Conservation (phyloP, 768 basidiomycete species). For the Cystofilobasidium macerans region DNA sequence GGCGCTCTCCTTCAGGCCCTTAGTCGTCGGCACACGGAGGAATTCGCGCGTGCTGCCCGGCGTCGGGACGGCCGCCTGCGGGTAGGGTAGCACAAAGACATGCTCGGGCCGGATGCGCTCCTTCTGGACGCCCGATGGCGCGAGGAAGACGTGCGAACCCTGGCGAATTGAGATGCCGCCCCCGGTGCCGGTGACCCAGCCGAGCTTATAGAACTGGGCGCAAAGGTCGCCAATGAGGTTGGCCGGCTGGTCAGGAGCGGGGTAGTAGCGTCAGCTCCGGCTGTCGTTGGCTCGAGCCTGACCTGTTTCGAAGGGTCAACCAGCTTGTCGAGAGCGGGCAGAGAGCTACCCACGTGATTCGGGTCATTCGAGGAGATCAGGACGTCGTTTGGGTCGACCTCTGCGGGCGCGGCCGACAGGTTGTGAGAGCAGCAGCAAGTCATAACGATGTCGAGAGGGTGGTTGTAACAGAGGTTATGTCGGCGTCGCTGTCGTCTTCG, state of each 20-base stretch:
- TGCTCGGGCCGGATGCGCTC: slow-evolving; percentile 71
- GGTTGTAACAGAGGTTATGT: too few relatives aligned
- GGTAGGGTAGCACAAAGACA: slow-evolving; percentile 77
- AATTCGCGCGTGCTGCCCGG: slow-evolving; percentile 62
- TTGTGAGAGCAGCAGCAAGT: not conserved
- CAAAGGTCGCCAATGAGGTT: slow-evolving; percentile 82
- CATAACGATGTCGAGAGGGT: too few relatives aligned
- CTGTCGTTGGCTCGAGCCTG: too few relatives aligned
- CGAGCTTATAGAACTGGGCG: slow-evolving; percentile 67
- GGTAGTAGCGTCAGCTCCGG: not conserved
- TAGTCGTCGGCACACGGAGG: slow-evolving; percentile 57
- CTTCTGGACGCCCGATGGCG: slow-evolving; percentile 83
- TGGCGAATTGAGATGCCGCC: slow-evolving; percentile 47
- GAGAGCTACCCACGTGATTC: slow-evolving; percentile 42
- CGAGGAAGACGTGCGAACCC: slow-evolving; percentile 69
- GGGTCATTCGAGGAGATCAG: slow-evolving; percentile 55
- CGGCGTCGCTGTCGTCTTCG: too few relatives aligned
- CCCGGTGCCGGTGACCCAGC: slow-evolving; percentile 83
- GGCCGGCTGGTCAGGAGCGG: slow-evolving; percentile 47
- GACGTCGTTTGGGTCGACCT: slow-evolving; percentile 37
- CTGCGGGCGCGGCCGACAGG: not conserved
- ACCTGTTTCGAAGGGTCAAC: too few relatives aligned
- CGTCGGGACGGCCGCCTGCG: slow-evolving; percentile 48
- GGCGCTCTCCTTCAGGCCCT: slow-evolving; percentile 66
- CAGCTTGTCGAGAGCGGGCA: not conserved